Evolutionary conservation across 495 filamentous ascomycete genomes (phyloP), one percentile per base, ranked within the genome.

Genomic region (Penicillium dipodomyicola): DNA sequence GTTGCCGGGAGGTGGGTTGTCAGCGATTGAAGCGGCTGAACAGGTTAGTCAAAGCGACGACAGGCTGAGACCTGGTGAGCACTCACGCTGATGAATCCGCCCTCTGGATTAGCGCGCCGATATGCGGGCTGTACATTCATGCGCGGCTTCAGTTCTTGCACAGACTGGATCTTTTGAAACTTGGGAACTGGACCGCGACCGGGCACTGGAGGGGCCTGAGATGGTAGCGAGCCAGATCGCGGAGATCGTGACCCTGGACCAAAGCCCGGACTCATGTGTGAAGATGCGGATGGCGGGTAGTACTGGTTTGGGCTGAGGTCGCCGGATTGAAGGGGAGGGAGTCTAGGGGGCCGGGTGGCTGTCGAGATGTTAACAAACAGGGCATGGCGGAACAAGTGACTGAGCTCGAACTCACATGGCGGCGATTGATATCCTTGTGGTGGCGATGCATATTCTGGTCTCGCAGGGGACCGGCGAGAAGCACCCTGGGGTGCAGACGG

Each of bases 41-140:
- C 43, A 5, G 15, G 55, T 64, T 55, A 65, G 58, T 66, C 42
- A 53, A 42, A 3, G 35, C 25, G n/a, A 40, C 14, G 8, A 10
- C 0, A 8, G 37, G 9, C 43, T 54, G 17, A 49, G 43, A 37
- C 5, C 22, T 62, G 25, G 15, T 27, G 49, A 33, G 54, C 27
- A 81, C 90, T 77, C 78, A 96, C 92, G 71, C 95, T 97, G 65
- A 99, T 97, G 70, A 99, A 99, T 50, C 95, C 95, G 53, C 95
- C 95, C 68, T 99, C 95, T 0, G 95, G 95, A 67, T 96, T 93
- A 50, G 95, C 95, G 67, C 95, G 82, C 53, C 95, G 85, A 68
- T 92, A 97, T 4, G 92, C 82, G 25, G 95, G 95, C 60, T 99
- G 95, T 14, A 78, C 53, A 68, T 93, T 96, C 59, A 92, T 82